A percentile compares a stretch with the other conserved stretches of the same genome.
These are phyloP conservation scores for Boletellus ananas DNA, from an alignment of 768 basidiomycete species.

Conservation along the genomic window DNA sequence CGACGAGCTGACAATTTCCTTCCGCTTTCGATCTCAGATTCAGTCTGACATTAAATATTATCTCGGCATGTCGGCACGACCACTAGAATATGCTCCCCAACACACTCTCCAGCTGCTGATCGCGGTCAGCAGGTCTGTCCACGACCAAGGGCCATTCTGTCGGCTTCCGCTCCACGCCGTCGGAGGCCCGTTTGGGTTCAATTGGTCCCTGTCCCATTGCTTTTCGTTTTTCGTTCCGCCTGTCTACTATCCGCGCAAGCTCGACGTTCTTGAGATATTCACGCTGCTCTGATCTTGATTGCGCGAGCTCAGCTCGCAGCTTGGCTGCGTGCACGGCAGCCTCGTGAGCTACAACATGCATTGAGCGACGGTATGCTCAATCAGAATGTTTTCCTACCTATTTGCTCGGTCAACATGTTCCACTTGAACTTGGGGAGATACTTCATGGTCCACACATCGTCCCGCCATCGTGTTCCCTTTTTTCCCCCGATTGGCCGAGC, in stretches of 20 bases:
- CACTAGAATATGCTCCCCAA: constrained; percentile 51
- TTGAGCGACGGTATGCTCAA: constrained; percentile 8
- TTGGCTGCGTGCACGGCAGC: constrained; percentile 83
- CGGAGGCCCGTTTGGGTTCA: constrained; percentile 19
- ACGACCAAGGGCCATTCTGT: constrained; percentile 12
- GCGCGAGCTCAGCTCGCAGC: constrained; percentile 86
- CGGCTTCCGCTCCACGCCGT: constrained; percentile 8
- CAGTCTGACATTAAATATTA: constrained; percentile 13
- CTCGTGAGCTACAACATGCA: constrained; percentile 70
- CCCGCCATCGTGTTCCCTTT: constrained; percentile 86
- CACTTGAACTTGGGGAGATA: constrained; percentile 98
- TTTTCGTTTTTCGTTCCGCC: constrained; percentile 65
- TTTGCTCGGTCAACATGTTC: constrained; percentile 98
- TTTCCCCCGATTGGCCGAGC: constrained; percentile 94
- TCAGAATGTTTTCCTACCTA: constrained; percentile 60
- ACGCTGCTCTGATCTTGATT: constrained; percentile 83
- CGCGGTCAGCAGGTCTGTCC: constrained; percentile 1
- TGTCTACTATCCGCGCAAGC: constrained; percentile 80
- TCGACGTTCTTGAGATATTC: constrained; percentile 95
- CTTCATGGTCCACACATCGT: constrained; percentile 99
- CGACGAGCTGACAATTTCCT: constrained; percentile 16
- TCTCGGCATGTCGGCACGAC: constrained; percentile 13
- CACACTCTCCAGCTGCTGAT: constrained; percentile 39
- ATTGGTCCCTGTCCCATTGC: constrained; percentile 52
- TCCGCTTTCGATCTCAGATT: constrained; percentile 20